Evolutionary conservation across 495 filamentous ascomycete genomes (phyloP).

Genomic region (Penicillium pulvis): DNA sequence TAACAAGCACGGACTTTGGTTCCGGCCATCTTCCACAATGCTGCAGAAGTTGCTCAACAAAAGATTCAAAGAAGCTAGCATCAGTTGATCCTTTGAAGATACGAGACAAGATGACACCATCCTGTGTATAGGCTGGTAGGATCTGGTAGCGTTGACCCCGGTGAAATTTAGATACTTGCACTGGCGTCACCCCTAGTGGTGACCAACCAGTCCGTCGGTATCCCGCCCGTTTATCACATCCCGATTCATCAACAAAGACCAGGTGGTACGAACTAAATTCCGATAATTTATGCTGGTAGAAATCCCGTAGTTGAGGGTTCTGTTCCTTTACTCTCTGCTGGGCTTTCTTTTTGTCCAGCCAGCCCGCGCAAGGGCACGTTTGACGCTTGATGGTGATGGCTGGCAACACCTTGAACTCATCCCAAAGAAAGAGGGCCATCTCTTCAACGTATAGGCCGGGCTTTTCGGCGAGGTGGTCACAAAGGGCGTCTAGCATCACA

Average conservation of each 20-base stretch:
- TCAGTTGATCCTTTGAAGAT: slow-evolving; percentile 1
- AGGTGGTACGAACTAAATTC: not conserved
- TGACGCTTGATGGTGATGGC: no score
- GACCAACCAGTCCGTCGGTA: slow-evolving; percentile 3
- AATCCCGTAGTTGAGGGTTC: slow-evolving; percentile 1
- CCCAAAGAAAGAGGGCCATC: no score
- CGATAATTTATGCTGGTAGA: slow-evolving; percentile 1
- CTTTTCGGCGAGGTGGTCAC: no score
- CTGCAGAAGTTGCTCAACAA: slow-evolving; percentile 1
- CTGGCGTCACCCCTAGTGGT: not conserved
- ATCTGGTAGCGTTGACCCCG: slow-evolving; percentile 5
- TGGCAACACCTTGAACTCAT: no score
- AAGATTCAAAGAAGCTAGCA: not conserved
- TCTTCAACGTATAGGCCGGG: no score
- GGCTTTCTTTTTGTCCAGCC: no score
- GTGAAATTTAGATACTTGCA: slow-evolving; percentile 5
- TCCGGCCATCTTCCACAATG: not conserved
- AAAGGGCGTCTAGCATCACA: no score
- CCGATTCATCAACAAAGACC: not conserved
- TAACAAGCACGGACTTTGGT: not conserved
- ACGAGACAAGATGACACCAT: slow-evolving; percentile 4
- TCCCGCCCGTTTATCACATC: not conserved
- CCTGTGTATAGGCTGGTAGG: not conserved
- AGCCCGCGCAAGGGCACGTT: no score
- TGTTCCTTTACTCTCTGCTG: not conserved